Conservation (phyloP, 768 basidiomycete genomes). For the Lactarius indigo region DNA sequence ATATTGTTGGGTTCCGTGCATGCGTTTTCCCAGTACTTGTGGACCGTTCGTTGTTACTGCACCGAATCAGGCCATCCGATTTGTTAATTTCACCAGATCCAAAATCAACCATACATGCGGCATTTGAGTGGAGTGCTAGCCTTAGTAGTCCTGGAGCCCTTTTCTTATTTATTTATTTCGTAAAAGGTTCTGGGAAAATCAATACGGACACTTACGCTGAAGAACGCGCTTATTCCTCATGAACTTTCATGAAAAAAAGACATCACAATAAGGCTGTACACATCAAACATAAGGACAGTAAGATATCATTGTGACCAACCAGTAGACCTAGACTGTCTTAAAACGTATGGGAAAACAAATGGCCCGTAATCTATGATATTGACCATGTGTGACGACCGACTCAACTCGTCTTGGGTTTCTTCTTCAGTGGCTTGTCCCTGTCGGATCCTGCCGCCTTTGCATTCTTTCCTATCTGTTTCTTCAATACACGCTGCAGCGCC, state of each 20-base stretch:
- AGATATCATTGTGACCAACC: not conserved
- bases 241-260: not conserved
- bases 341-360: not conserved
- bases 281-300: not conserved
- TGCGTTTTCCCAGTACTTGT: not conserved
- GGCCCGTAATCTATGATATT: not conserved
- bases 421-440: slow-evolving; percentile 4
- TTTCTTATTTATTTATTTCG: too few relatives aligned
- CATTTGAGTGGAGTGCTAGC: not conserved
- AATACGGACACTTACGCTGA: not conserved
- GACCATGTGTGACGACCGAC: not conserved
- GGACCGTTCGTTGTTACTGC: not conserved
- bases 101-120: not conserved
- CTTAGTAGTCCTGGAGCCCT: not conserved
- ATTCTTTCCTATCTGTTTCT: slow-evolving; percentile 10
- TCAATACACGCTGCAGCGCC: slow-evolving; percentile 31
- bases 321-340: not conserved
- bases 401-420: slow-evolving; percentile 9
- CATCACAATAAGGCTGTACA: not conserved
- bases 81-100: not conserved
- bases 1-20: not conserved
- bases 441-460: not conserved
- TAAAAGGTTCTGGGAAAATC: not conserved
- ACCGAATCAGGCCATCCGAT: not conserved
- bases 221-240: not conserved